Evolutionary conservation across 2,329 filamentous ascomycete genomes (phyloP).

Genomic region (Aureobasidium melanogenum): DNA sequence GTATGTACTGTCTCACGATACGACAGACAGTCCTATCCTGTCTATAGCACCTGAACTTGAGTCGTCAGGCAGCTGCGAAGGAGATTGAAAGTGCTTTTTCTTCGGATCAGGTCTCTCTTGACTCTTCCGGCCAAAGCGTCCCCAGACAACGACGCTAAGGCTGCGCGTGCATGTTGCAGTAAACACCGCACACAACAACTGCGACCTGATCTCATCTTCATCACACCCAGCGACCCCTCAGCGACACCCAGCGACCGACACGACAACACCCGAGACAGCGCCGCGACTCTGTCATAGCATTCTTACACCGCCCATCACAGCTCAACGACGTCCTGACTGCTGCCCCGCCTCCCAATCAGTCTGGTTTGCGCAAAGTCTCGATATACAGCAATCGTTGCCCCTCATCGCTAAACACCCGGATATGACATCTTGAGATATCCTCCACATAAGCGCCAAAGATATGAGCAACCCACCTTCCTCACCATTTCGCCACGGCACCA

Average conservation of each 20-base stretch:
- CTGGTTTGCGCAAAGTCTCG: neutral
- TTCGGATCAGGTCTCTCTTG: neutral
- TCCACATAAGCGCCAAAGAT: neutral
- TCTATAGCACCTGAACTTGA: neutral
- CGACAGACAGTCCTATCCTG: neutral
- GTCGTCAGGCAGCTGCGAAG: conserved; percentile 1
- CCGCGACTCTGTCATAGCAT: conserved; percentile 1
- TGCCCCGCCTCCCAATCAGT: neutral
- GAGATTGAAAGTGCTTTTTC: neutral
- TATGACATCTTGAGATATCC: neutral
- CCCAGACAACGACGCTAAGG: conserved; percentile 7
- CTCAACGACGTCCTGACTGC: neutral
- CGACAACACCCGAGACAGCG: conserved; percentile 5
- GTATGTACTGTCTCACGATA: neutral
- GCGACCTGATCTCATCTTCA: neutral
- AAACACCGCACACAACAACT: conserved; percentile 5
- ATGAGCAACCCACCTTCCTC: conserved; percentile 26
- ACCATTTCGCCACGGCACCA: conserved; percentile 27
- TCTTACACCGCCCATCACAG: neutral
- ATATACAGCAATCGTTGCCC: neutral
- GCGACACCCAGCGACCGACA: neutral
- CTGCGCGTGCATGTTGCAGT: conserved; percentile 2
- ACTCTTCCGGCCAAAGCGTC: neutral
- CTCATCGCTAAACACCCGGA: neutral
- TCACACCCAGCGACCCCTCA: neutral